Conservation (phyloP, 2,329 filamentous ascomycete genomes). For the Corynespora cassiicola region DNA sequence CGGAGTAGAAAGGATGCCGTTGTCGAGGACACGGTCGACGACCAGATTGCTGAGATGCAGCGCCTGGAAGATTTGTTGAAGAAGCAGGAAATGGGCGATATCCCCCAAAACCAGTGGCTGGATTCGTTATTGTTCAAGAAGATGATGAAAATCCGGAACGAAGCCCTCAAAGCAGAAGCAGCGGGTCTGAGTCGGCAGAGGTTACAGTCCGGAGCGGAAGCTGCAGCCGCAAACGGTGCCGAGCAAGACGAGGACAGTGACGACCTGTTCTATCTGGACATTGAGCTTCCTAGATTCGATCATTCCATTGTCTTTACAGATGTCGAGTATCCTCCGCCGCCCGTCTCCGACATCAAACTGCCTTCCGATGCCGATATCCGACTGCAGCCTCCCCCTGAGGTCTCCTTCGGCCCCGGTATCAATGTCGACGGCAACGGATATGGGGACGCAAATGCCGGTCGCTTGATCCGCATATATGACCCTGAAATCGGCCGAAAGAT, state of each 20-base stretch:
- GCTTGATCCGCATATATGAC: constrained; percentile 87
- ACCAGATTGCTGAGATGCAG: constrained; percentile 85
- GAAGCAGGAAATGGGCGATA: constrained; percentile 98
- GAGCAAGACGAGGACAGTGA: constrained; percentile 37
- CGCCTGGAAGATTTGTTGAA: constrained; percentile 90
- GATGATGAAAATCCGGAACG: constrained; percentile 71
- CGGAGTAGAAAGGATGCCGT: constrained; percentile 58
- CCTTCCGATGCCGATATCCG: constrained; percentile 68
- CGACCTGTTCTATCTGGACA: constrained; percentile 79
- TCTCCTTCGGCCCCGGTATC: constrained; percentile 89
- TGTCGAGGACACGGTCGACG: constrained; percentile 55
- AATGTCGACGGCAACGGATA: constrained; percentile 68
- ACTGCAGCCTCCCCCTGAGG: constrained; percentile 82
- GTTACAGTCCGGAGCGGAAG: too few species aligned
- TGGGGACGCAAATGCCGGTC: constrained; percentile 59
- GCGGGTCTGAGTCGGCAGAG: constrained; percentile 43
- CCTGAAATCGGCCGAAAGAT: constrained; percentile 88
- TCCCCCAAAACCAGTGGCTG: constrained; percentile 91
- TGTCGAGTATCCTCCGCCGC: constrained; percentile 86
- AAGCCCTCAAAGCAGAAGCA: constrained; percentile 45
- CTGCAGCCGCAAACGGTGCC: too few species aligned
- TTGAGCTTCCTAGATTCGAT: constrained; percentile 94
- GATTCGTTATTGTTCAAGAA: constrained; percentile 92
- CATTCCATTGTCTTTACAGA: constrained; percentile 96
- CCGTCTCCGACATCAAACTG: constrained; percentile 76